phyloP scores from a whole-genome alignment of 2,329 filamentous ascomycete species.

The Macrophomina pseudophaseolina region DNA sequence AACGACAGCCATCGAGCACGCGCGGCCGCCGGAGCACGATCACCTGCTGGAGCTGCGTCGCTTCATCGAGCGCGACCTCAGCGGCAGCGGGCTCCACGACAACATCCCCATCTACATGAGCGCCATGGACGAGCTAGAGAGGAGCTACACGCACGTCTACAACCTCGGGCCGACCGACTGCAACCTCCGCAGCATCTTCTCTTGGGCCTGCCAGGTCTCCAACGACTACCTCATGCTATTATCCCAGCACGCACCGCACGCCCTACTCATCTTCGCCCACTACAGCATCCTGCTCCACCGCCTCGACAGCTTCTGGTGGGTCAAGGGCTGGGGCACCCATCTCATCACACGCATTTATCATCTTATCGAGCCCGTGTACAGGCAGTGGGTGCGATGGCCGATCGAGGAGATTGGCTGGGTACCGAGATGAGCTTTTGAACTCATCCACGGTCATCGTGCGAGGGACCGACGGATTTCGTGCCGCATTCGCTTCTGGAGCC shows the following conservation, averaged over 20 bases:
- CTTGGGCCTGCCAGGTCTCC: constrained; percentile 15
- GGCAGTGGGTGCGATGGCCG: constrained; percentile 24
- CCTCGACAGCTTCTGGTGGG: constrained; percentile 25
- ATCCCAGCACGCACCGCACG: not conserved
- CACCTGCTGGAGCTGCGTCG: constrained; percentile 14
- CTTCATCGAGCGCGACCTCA: constrained; percentile 23
- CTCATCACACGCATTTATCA: constrained; percentile 17
- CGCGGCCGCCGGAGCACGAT: constrained; percentile 16
- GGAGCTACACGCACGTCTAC: constrained; percentile 2
- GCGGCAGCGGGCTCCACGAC: not conserved
- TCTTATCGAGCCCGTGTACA: constrained; percentile 19
- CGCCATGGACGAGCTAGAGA: constrained; percentile 16
- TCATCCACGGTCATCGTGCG: too few relatives aligned
- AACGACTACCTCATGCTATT: constrained; percentile 16
- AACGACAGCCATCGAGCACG: not conserved
- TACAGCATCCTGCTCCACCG: constrained; percentile 20
- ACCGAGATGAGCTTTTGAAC: constrained; percentile 1
- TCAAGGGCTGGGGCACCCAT: constrained; percentile 26
- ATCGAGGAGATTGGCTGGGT: constrained; percentile 26
- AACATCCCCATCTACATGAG: not conserved
- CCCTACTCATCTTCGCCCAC: constrained; percentile 17
- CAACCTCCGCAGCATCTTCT: constrained; percentile 21
- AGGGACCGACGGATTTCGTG: too few relatives aligned
- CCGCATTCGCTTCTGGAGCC: too few relatives aligned
- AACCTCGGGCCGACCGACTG: constrained; percentile 8